Base-by-base conservation (phyloP, 2,329 filamentous ascomycete genomes). In the Parascedosporium putredinis region DNA sequence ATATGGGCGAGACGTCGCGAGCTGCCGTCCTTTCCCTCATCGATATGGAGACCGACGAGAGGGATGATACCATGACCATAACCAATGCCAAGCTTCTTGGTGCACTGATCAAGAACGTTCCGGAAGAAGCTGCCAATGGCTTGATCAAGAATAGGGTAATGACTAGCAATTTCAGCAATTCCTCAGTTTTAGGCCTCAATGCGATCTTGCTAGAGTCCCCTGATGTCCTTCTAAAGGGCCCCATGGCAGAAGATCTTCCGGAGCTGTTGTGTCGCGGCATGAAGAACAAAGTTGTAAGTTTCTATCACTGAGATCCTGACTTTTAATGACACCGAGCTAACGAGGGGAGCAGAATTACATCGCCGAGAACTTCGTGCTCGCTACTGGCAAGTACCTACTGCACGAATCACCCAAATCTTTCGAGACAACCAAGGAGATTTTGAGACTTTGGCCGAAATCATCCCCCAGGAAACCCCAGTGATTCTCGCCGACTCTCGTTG, bases 1-100 rank as follows among this genome's bases (percentile, higher is more conserved):
- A 91, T 67, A 98, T 98, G 93, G 90, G 87, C 58, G 93, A 97
- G 59, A 72, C 83, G 20, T 96, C 91, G 45, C 83, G 90, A 50
- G 78, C 82, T 53, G 83, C 90, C n/a, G 88, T 98, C 23, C 72
- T 98, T 45, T 78, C 80, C 40, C 74, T 98, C 45, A 96, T 98
- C 60, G 93, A 97, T 64, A 82, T 82, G 57, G 89, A 95, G 53
- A 71, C 77, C 3, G 86, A 88, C 53, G 86, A 87, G 56, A 76
- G 76, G 43, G 87, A 89, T 60, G 78, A 81, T 63, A 72, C 79
- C 14, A 91, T 94, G 79, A 83, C 84, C 10, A 87, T 95, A 50
- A 95, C 90, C 6, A 89, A 95, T 60, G 89, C 93, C 24, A 89
- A 86, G 61, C 77, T 98, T 14, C 78, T 98, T 12, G 91, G 90